These are phyloP conservation scores for Aspergillus neoniger DNA, from an alignment of 2,329 filamentous ascomycete species.

Conservation along the genomic window DNA sequence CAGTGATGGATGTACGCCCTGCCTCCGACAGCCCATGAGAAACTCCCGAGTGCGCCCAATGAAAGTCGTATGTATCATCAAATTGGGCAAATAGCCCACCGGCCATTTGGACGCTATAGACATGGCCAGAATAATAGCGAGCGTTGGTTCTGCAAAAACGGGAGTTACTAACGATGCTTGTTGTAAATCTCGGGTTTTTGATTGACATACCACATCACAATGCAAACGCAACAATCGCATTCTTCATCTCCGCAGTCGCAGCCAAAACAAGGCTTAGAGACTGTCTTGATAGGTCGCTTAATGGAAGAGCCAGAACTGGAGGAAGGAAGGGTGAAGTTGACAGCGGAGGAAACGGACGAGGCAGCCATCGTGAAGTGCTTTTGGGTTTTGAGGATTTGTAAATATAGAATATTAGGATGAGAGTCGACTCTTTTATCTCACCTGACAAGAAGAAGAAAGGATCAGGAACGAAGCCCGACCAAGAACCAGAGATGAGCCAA, in stretches of 20 bases:
- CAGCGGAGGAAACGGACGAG: constrained; percentile 26
- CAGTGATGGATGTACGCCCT: too few relatives aligned
- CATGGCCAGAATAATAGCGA: too few relatives aligned
- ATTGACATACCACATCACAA: constrained; percentile 38
- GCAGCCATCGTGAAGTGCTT: constrained; percentile 17
- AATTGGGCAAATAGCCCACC: too few relatives aligned
- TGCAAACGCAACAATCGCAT: constrained; percentile 45
- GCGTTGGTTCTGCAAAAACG: too few relatives aligned
- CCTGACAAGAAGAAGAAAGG: background rate
- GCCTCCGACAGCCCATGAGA: too few relatives aligned
- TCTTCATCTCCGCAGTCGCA: constrained; percentile 46
- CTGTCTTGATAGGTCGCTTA: constrained; percentile 41
- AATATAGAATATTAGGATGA: too few relatives aligned
- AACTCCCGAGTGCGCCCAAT: too few relatives aligned
- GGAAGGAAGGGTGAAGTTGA: constrained; percentile 39
- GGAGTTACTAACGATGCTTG: background rate
- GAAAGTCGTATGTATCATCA: too few relatives aligned
- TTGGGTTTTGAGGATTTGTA: accelerated
- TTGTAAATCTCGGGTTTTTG: too few relatives aligned
- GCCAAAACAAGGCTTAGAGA: constrained; percentile 45
- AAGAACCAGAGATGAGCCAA: background rate
- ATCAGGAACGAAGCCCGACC: background rate
- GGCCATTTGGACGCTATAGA: too few relatives aligned
- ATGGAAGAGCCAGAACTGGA: constrained; percentile 37
- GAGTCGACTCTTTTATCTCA: background rate